These are phyloP conservation scores for Cyclotella sp. DNA, from an alignment of 108 stramenopile genomes.

Conservation along the genomic window DNA sequence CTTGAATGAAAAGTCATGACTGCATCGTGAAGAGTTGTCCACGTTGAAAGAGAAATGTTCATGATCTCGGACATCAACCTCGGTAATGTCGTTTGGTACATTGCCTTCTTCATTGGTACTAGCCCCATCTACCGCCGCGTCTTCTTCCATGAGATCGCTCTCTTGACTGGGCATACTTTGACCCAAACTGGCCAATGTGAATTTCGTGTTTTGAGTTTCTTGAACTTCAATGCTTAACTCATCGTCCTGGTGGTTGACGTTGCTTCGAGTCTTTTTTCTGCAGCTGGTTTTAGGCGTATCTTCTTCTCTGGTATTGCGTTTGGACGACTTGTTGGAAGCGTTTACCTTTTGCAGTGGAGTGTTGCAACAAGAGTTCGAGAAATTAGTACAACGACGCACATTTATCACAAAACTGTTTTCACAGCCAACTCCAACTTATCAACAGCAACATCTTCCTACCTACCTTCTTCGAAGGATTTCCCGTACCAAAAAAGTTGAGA, in stretches of 20 bases:
- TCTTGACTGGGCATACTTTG: conserved; percentile 47
- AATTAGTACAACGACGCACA: too few relatives aligned
- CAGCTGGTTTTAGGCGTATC: not conserved
- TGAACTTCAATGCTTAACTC: not conserved
- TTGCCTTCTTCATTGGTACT: not conserved
- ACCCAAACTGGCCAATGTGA: conserved; percentile 28
- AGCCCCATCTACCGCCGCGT: not conserved
- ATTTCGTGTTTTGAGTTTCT: conserved; percentile 10
- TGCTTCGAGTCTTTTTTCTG: conserved; percentile 11
- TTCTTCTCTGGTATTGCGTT: not conserved
- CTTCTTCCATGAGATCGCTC: not conserved
- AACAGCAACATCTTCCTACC: not conserved
- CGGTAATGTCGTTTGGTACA: not conserved
- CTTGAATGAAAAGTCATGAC: conserved; percentile 3
- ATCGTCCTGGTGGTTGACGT: not conserved
- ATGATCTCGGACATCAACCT: not conserved
- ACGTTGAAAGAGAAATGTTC: conserved; percentile 20
- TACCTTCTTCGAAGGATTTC: not conserved
- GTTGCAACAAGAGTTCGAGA: too few relatives aligned
- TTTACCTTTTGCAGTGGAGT: too few relatives aligned
- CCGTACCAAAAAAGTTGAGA: conserved; percentile 31
- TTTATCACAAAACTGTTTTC: too few relatives aligned
- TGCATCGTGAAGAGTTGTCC: conserved; percentile 8
- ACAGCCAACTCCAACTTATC: not conserved
- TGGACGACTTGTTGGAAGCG: not conserved